Evolutionary conservation across 1,284 basidiomycete genomes (phyloP).

Genomic region (Bondarzewia mesenterica): DNA sequence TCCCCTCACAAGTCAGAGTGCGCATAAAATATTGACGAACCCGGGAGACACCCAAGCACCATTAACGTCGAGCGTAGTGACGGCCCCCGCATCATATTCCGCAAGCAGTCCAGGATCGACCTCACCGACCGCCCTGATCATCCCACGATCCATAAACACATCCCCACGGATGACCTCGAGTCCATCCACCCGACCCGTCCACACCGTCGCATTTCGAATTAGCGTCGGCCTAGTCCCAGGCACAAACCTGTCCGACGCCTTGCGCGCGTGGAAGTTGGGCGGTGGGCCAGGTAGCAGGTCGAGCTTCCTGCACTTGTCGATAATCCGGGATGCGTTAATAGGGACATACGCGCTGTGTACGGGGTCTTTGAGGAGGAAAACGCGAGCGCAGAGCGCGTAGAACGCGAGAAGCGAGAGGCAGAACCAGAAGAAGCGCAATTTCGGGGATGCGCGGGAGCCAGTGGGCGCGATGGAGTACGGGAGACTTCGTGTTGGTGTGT

Average conservation of each 20-base stretch:
- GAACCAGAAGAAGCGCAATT: background rate
- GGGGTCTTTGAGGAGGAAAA: background rate
- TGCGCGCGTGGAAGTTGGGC: conserved; percentile 42
- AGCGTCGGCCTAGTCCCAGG: conserved; percentile 55
- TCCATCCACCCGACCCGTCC: conserved; percentile 67
- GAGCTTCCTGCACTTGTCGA: conserved; percentile 39
- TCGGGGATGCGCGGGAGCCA: too few species aligned
- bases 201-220: conserved; percentile 74
- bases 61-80: conserved; percentile 45
- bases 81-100: conserved; percentile 25
- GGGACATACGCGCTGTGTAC: conserved; percentile 25
- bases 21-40: conserved; percentile 21
- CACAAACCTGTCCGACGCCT: conserved; percentile 65
- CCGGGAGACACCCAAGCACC: conserved; percentile 65
- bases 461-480: too few species aligned
- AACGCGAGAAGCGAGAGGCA: background rate
- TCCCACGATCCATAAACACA: conserved; percentile 49
- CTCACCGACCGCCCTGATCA: conserved; percentile 49
- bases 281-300: conserved; percentile 39
- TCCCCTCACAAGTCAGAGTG: background rate
- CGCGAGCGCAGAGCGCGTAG: background rate
- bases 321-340: conserved; percentile 33
- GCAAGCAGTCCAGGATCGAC: conserved; percentile 31
- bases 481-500: too few species aligned
- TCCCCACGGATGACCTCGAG: conserved; percentile 57